Percentiles rank a stretch among this genome's conserved stretches.
Evolutionary conservation across 1,284 basidiomycete genomes (phyloP).

Genomic region (Cryptococcus hybrid): DNA sequence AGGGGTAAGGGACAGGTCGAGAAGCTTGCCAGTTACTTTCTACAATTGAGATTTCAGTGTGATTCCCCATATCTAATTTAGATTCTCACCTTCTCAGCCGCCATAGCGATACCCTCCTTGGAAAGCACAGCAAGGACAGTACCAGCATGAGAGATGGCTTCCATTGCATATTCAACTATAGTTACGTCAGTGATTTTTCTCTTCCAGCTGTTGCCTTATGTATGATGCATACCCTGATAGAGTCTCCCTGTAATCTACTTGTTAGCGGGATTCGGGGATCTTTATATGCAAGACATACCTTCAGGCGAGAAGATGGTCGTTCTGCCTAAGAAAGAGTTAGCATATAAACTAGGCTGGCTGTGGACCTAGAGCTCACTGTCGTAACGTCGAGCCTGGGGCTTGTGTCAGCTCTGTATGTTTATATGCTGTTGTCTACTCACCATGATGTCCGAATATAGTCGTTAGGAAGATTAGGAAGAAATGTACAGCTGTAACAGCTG

Average conservation of each 20-base stretch:
- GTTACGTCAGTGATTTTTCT: background rate
- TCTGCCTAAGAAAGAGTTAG: conserved; percentile 45
- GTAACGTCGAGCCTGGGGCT: conserved; percentile 73
- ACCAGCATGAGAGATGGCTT: conserved; percentile 95
- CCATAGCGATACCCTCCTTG: conserved; percentile 94
- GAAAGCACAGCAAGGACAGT: conserved; percentile 94
- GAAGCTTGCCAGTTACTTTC: conserved; percentile 96
- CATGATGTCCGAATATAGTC: background rate
- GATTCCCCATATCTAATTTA: background rate
- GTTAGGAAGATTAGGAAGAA: background rate
- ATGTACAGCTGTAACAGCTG: background rate
- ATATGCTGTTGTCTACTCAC: background rate
- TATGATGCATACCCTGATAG: conserved; percentile 70
- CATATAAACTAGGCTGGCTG: background rate
- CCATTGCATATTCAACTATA: conserved; percentile 98
- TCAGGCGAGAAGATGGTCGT: conserved; percentile 96
- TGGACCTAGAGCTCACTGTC: conserved; percentile 59
- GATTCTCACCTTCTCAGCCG: conserved; percentile 74
- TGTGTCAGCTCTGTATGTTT: background rate
- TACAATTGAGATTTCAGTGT: conserved; percentile 14
- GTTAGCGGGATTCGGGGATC: conserved; percentile 15
- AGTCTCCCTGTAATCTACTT: conserved; percentile 62
- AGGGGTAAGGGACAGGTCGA: conserved; percentile 81
- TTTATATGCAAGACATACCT: conserved; percentile 56
- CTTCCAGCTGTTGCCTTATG: background rate